Base-by-base conservation (phyloP, 257 asterid genomes). In the Solanum bulbocastanum region DNA sequence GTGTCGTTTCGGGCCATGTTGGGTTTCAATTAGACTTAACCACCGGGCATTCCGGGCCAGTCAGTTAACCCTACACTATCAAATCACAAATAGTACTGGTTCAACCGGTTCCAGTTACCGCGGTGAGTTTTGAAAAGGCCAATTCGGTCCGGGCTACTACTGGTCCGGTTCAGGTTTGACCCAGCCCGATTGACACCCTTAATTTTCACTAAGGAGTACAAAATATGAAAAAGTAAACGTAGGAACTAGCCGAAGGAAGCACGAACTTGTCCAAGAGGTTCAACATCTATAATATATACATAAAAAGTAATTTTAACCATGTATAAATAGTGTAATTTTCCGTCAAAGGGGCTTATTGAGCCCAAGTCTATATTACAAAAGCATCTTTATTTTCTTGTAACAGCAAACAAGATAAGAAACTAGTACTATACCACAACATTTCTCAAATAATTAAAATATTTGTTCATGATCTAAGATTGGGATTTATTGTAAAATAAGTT, bases 401-500 rank as follows among this genome's bases (percentile, higher is more conserved):
- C 75, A 30, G 16, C 37, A 30, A 68, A 68, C 75, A 68, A 68
- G 12, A 16, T 15, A 30, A n/a, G 33, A n/a, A 62, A 23, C 15
- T 62, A 62, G 32, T 58, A 58, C 25, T 58, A 12, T 72, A 73
- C 44, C 27, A 73, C 44, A 35, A 73, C 49, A 36, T 73, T 35
- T 35, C 30, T 73, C 81, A 36, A 3, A 36, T 74, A 74, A 22
- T 73, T 36, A 62, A 5, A 49, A 22, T 39, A 37, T 75, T 37
- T 22, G 56, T 1, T 75, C 35, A 78, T 78, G 3, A 42, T 42
- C 84, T 78, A 3, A 0, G 84, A 79, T 79, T 79, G 65, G 90
- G 87, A 40, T 85, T 86, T 18, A 85, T 66, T 30, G 90, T 79
- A 66, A 58, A 88, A 69, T 37, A 88, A 11, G 90, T 68, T 62